Base-by-base conservation (phyloP, 176 grass and related monocot genomes). In the Oryza brachyantha region DNA sequence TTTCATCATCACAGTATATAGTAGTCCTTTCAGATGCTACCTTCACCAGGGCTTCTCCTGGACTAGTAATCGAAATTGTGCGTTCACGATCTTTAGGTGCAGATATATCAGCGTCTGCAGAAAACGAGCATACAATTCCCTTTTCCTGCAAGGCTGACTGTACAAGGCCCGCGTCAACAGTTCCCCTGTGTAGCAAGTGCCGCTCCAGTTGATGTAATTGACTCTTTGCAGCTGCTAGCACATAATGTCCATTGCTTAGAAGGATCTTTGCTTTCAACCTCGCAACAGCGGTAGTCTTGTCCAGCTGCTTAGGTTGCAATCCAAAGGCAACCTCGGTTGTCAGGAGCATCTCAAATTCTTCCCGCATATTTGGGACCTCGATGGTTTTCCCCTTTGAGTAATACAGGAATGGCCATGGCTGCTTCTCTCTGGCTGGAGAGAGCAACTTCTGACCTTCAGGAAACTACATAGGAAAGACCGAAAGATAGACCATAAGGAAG, bases 261-360 rank as follows among this genome's bases (percentile, higher is more conserved):
- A 87, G 74, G 46, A 94, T 72, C 35, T 84, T 90, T 32, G 89
- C 68, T 29, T 87, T 89, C 71, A 98, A 73, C 79, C 92, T 94
- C 4, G 95, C 90, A 22, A 90, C 76, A 28, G 92, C 92, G 5
- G 79, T 80, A 39, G 83, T 85, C 27, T 83, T 68, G 2, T 90
- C 80, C 57, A 94, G 73, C 65, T 83, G 77, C 74, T 38, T 92
- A 66, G 95, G 95, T 70, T 79, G 68, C 58, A 98, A 74, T 60
- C 89, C 73, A 19, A 75, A 41, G 69, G 85, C 85, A 24, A 89
- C 74, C 27, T 85, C 70, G 42, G 55, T 55, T 80, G 83, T 82
- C 39, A 98, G 71, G 26, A 38, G 59, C 17, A 84, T 88, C 52
- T 92, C 88, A 28, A 88, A 81, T 45, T 83, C 85, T 75, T 92